Conservation (phyloP, 2,329 filamentous ascomycete genomes). For the Bertia moriformis region DNA sequence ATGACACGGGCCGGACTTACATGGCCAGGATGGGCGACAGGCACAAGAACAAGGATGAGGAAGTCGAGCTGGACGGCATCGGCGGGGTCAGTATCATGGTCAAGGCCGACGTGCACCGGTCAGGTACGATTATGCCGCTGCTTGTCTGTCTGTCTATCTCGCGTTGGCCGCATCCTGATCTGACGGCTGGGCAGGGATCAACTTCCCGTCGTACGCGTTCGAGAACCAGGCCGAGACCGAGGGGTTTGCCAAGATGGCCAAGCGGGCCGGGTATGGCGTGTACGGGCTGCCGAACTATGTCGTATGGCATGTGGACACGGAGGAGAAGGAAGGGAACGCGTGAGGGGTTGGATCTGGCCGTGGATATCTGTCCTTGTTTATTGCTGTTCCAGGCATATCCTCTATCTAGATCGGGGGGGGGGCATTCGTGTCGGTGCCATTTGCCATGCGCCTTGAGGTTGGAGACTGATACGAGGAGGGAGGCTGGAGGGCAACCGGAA, state of each 20-base stretch:
- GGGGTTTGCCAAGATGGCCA: conserved; percentile 97
- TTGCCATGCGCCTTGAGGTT: too few species aligned
- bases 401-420: too few species aligned
- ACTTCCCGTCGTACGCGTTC: conserved; percentile 91
- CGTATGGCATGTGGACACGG: conserved; percentile 95
- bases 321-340: conserved; percentile 91
- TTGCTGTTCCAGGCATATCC: too few species aligned
- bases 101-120: conserved; percentile 92
- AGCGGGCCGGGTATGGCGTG: conserved; percentile 83
- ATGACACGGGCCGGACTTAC: conserved; percentile 75
- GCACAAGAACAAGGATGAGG: conserved; percentile 79
- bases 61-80: conserved; percentile 86
- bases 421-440: too few species aligned
- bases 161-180: too few species aligned
- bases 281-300: conserved; percentile 91
- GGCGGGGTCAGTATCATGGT: conserved; percentile 95
- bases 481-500: too few species aligned
- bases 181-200: conserved; percentile 55
- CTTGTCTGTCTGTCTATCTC: neutral
- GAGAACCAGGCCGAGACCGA: conserved; percentile 99
- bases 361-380: conserved; percentile 11
- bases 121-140: conserved; percentile 53
- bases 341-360: conserved; percentile 22
- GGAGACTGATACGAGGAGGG: too few species aligned
- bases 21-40: conserved; percentile 88